These are phyloP conservation scores for Coriaria nepalensis DNA, from an alignment of 306 rosid species.

Conservation along the genomic window DNA sequence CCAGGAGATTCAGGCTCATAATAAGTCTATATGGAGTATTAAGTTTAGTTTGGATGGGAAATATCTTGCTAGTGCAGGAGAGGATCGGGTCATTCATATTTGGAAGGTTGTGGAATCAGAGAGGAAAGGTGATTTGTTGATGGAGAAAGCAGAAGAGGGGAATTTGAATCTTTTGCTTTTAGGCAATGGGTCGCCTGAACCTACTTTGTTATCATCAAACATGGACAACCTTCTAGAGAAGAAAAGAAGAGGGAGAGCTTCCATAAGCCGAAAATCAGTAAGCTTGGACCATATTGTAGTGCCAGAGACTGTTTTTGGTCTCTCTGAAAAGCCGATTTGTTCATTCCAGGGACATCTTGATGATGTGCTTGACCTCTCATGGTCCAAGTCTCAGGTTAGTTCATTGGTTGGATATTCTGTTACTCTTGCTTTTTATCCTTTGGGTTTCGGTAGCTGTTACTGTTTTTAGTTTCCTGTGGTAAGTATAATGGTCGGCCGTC, in stretches of 20 bases:
- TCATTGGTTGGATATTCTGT: slow-evolving; percentile 8
- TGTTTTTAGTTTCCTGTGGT: neutral
- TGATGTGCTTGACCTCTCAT: slow-evolving; percentile 94
- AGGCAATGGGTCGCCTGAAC: slow-evolving; percentile 71
- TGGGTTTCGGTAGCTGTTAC: neutral
- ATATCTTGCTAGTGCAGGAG: slow-evolving; percentile 92
- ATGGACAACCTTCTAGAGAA: slow-evolving; percentile 47
- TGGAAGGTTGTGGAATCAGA: slow-evolving; percentile 86
- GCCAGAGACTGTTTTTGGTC: slow-evolving; percentile 64
- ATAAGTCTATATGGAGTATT: slow-evolving; percentile 81
- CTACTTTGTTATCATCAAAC: slow-evolving; percentile 35
- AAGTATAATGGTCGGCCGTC: no score
- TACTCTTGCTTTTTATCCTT: slow-evolving; percentile 13
- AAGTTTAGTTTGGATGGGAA: slow-evolving; percentile 97
- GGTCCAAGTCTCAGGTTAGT: slow-evolving; percentile 99
- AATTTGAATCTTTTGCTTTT: slow-evolving; percentile 43
- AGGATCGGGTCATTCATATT: slow-evolving; percentile 86
- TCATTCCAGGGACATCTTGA: slow-evolving; percentile 74
- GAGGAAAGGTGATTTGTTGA: slow-evolving; percentile 68
- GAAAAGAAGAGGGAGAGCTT: slow-evolving; percentile 75
- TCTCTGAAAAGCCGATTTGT: slow-evolving; percentile 75
- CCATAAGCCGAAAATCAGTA: slow-evolving; percentile 63
- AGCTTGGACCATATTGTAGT: slow-evolving; percentile 63
- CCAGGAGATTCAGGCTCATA: slow-evolving; percentile 93
- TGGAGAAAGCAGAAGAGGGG: slow-evolving; percentile 55